These are phyloP conservation scores for Rugosomyces carneus DNA, from an alignment of 1,284 basidiomycete genomes.

Conservation along the genomic window DNA sequence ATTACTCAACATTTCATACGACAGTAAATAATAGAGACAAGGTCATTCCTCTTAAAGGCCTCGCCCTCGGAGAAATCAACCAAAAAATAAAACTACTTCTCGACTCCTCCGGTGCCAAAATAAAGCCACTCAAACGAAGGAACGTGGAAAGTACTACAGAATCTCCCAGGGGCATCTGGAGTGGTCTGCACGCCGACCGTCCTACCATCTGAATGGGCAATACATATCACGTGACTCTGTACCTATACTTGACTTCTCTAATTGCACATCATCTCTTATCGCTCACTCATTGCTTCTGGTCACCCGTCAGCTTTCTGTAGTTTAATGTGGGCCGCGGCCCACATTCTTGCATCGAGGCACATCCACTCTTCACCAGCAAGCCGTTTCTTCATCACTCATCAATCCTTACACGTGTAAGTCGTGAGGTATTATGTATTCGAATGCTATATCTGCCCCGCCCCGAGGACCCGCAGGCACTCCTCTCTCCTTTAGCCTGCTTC, in stretches of 20 bases:
- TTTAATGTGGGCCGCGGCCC: slow-evolving; percentile 4
- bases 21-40: slow-evolving; percentile 79
- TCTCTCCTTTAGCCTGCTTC: slow-evolving; percentile 16
- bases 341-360: slow-evolving; percentile 8
- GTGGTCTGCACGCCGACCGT: slow-evolving; percentile 67
- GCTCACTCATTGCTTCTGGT: neutral
- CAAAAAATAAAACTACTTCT: slow-evolving; percentile 77
- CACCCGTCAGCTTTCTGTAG: neutral
- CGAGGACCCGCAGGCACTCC: slow-evolving; percentile 20
- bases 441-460: slow-evolving; percentile 2
- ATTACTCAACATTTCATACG: slow-evolving; percentile 13
- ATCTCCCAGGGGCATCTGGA: slow-evolving; percentile 81
- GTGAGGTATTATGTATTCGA: slow-evolving; percentile 28
- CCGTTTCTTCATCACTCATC: slow-evolving; percentile 14
- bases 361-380: slow-evolving; percentile 6
- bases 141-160: slow-evolving; percentile 74
- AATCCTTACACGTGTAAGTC: slow-evolving; percentile 27
- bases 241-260: neutral
- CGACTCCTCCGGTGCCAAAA: slow-evolving; percentile 80
- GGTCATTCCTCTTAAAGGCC: slow-evolving; percentile 66
- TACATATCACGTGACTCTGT: slow-evolving; percentile 24
- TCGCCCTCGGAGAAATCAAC: slow-evolving; percentile 65
- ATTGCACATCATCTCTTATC: slow-evolving; percentile 10
- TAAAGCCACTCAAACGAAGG: slow-evolving; percentile 66
- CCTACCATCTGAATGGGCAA: slow-evolving; percentile 30